Conservation (phyloP, 306 rosid genomes). For the barrel medic (Medicago truncatula) region MtrunA17r5.0-ANR NC_053046.1:31080501-31081000, state of each 20-base stretch:
- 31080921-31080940: background rate
- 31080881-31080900: background rate
- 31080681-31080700: constrained; percentile 93
- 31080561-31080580: constrained; percentile 92
- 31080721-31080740: constrained; percentile 89
- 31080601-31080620: constrained; percentile 93
- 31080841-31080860: constrained; percentile 7
- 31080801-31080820: constrained; percentile 8
- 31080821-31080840: background rate
- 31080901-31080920: constrained; percentile 1
- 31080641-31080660: constrained; percentile 90
- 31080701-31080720: constrained; percentile 87
- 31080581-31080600: constrained; percentile 89
- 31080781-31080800: background rate
- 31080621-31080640: constrained; percentile 89
- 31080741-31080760: constrained; percentile 59
- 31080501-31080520: background rate
- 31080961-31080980: background rate
- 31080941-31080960: background rate
- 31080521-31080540: constrained; percentile 2
- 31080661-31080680: constrained; percentile 91
- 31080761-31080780: background rate
- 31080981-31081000: background rate
- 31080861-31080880: constrained; percentile 1
- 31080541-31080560: constrained; percentile 91